Conservation (phyloP, 176 grass and related monocot species). For the Oryza brachyantha region DNA sequence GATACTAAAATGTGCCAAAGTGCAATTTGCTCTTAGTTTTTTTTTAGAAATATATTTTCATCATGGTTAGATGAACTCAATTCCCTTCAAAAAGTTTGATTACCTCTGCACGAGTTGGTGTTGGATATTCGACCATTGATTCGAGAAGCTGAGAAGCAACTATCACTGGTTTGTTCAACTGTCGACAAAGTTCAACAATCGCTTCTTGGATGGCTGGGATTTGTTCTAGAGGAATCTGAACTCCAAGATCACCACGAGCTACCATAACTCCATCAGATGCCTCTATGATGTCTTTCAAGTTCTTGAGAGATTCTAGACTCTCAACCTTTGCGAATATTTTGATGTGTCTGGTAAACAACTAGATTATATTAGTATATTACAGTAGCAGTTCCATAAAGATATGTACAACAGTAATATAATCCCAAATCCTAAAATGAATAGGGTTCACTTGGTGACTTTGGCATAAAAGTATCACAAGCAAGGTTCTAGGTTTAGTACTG, state of each 20-base stretch:
- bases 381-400: neutral
- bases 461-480: neutral
- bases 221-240: conserved; percentile 70
- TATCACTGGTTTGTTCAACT: conserved; percentile 64
- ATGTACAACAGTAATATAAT: neutral
- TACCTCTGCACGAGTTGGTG: conserved; percentile 72
- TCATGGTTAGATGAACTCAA: neutral
- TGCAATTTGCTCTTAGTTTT: too few relatives aligned
- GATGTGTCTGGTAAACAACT: conserved; percentile 32
- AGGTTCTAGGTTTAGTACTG: neutral
- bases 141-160: conserved; percentile 82
- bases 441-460: neutral
- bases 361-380: neutral
- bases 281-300: conserved; percentile 58
- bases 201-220: conserved; percentile 69
- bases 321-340: conserved; percentile 73
- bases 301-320: conserved; percentile 58
- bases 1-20: too few relatives aligned
- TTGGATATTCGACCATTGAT: conserved; percentile 80
- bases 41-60: neutral
- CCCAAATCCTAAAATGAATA: neutral
- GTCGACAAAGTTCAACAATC: conserved; percentile 54
- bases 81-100: neutral
- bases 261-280: conserved; percentile 76
- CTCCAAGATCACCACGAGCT: conserved; percentile 74